A percentile compares a stretch with the other conserved stretches of the same genome.
These are phyloP conservation scores for Solanum okadae DNA, from an alignment of 257 asterid genomes.

Conservation along the genomic window DNA sequence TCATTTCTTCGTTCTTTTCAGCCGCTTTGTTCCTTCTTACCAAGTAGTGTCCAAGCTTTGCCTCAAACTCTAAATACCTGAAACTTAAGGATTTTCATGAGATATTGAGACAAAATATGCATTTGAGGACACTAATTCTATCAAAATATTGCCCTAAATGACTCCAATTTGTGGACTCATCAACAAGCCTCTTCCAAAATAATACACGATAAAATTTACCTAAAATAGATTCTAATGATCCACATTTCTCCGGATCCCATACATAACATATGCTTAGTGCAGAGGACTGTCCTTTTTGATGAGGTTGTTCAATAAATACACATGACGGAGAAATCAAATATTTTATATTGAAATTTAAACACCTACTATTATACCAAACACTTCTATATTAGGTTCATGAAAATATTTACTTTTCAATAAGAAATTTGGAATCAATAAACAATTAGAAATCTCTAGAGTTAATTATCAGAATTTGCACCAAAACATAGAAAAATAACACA, in stretches of 20 bases:
- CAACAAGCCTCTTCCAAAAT: too few relatives aligned
- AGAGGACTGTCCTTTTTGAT: neutral
- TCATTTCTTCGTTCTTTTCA: too few relatives aligned
- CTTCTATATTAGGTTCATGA: neutral
- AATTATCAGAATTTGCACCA: neutral
- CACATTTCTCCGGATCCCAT: neutral
- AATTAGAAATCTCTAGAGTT: neutral
- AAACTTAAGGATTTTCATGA: too few relatives aligned
- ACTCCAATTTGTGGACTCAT: too few relatives aligned
- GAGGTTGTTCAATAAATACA: neutral
- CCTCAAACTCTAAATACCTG: too few relatives aligned
- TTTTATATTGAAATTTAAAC: neutral
- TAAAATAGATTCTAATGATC: neutral
- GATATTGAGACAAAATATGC: too few relatives aligned
- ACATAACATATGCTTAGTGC: neutral
- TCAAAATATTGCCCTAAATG: too few relatives aligned
- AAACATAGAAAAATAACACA: neutral
- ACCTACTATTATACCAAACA: neutral
- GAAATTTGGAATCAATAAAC: neutral
- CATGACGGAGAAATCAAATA: neutral
- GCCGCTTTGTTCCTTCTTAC: too few relatives aligned
- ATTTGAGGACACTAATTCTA: too few relatives aligned
- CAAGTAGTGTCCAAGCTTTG: too few relatives aligned
- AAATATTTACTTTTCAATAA: neutral
- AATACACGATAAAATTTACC: too few relatives aligned